Conservation (phyloP, 257 asterid genomes). For the Hygrophila difformis region DNA sequence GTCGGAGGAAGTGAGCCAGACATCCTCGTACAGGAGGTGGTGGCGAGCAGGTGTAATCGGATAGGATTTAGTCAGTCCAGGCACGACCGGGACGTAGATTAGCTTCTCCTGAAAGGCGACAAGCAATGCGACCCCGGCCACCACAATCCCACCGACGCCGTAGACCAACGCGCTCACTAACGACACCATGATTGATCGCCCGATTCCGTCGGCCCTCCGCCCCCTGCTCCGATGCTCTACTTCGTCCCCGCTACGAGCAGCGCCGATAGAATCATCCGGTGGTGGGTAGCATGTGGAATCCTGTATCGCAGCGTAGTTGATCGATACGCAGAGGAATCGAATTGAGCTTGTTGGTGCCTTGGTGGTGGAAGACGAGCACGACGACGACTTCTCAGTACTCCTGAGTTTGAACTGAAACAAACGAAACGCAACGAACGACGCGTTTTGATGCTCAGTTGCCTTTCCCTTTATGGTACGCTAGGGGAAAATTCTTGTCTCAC, state of each 20-base stretch:
- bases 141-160: conserved; percentile 87
- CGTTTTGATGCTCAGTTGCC: too few species aligned
- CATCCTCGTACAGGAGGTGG: conserved; percentile 78
- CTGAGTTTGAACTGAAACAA: too few species aligned
- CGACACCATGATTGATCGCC: conserved; percentile 68
- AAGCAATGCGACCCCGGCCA: conserved; percentile 88
- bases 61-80: conserved; percentile 85
- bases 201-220: conserved; percentile 10
- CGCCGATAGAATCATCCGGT: not conserved
- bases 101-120: conserved; percentile 95
- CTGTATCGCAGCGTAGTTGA: conserved; percentile 6
- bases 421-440: too few species aligned
- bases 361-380: too few species aligned
- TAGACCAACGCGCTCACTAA: conserved; percentile 54
- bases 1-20: conserved; percentile 95
- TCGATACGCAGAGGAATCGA: conserved; percentile 14
- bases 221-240: conserved; percentile 10
- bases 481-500: too few species aligned
- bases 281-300: conserved; percentile 11
- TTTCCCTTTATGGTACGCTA: too few species aligned
- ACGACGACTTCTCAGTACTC: too few species aligned
- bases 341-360: too few species aligned
- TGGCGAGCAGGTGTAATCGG: conserved; percentile 88
- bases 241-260: conserved; percentile 6
- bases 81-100: conserved; percentile 92